Percentiles rank a stretch among this genome's conserved stretches.
phyloP scores from a whole-genome alignment of 1,284 basidiomycete genomes.

The Cystobasidium slooffiae region DNA sequence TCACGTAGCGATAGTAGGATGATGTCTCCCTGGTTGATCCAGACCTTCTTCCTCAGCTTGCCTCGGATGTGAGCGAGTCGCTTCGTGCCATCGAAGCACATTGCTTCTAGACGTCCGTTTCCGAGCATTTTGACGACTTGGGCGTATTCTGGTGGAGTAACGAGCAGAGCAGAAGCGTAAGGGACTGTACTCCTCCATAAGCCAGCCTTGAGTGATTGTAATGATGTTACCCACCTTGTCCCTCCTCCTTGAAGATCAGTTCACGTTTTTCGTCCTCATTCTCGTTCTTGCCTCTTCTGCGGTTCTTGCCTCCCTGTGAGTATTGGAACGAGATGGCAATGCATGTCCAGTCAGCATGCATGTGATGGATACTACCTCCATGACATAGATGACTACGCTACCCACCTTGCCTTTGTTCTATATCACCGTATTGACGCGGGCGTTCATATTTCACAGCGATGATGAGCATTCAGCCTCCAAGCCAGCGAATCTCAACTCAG shows the following conservation, averaged over 20 bases:
- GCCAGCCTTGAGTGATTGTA: background rate
- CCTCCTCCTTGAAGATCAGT: slow-evolving; percentile 97
- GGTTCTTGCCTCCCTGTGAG: slow-evolving; percentile 93
- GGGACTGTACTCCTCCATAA: background rate
- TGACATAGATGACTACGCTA: background rate
- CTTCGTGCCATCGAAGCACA: slow-evolving; percentile 99
- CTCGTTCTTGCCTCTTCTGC: slow-evolving; percentile 99
- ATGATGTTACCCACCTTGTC: slow-evolving; percentile 67
- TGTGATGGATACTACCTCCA: background rate
- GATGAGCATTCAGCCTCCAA: no score
- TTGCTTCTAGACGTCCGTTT: slow-evolving; percentile 94
- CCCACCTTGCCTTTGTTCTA: slow-evolving; percentile 45
- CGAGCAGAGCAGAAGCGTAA: background rate
- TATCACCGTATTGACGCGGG: background rate
- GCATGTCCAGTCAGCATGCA: background rate
- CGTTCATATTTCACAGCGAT: no score
- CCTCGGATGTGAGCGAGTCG: slow-evolving; percentile 96
- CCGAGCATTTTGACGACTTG: slow-evolving; percentile 99
- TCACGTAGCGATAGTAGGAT: slow-evolving; percentile 94
- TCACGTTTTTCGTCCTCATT: slow-evolving; percentile 98
- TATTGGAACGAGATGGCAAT: background rate
- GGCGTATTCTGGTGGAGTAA: slow-evolving; percentile 83
- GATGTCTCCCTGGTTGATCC: slow-evolving; percentile 99
- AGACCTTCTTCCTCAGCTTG: slow-evolving; percentile 99
- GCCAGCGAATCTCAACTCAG: no score